Evolutionary conservation across 2,329 filamentous ascomycete genomes (phyloP).

Genomic region (Didymella pomorum): DNA sequence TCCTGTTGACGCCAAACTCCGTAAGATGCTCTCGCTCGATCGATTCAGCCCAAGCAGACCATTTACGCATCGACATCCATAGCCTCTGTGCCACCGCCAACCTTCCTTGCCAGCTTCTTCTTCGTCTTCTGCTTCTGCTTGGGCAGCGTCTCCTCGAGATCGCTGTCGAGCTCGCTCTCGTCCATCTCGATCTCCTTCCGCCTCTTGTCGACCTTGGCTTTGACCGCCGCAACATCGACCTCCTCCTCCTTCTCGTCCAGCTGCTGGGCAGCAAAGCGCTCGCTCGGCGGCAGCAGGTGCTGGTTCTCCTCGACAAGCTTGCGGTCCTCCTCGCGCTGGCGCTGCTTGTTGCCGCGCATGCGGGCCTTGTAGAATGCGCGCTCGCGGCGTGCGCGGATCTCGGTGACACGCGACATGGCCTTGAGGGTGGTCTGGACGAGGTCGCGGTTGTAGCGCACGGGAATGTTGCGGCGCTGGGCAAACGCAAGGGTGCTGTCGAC

Average conservation of each 20-base stretch:
- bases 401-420: slow-evolving; percentile 88
- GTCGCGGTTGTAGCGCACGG: slow-evolving; percentile 94
- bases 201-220: slow-evolving; percentile 63
- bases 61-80: slow-evolving; percentile 56
- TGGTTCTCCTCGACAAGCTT: slow-evolving; percentile 91
- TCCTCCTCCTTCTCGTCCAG: slow-evolving; percentile 70
- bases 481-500: slow-evolving; percentile 95
- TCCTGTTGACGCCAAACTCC: slow-evolving; percentile 37
- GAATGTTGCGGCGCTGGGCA: slow-evolving; percentile 90
- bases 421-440: slow-evolving; percentile 85
- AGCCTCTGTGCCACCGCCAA: slow-evolving; percentile 56
- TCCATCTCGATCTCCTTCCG: slow-evolving; percentile 71
- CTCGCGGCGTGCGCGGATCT: slow-evolving; percentile 85
- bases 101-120: slow-evolving; percentile 57
- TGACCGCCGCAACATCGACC: slow-evolving; percentile 53
- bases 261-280: slow-evolving; percentile 53
- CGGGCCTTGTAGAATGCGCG: slow-evolving; percentile 92
- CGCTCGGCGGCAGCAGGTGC: slow-evolving; percentile 78
- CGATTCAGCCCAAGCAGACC: neutral
- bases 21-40: slow-evolving; percentile 21
- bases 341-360: slow-evolving; percentile 88
- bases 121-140: slow-evolving; percentile 56
- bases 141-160: slow-evolving; percentile 45
- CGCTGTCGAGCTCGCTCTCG: slow-evolving; percentile 53
- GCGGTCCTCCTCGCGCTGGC: slow-evolving; percentile 78